Evolutionary conservation across 805 yeast species (phyloP).

Genomic region (Myxozyma neotropica): DNA sequence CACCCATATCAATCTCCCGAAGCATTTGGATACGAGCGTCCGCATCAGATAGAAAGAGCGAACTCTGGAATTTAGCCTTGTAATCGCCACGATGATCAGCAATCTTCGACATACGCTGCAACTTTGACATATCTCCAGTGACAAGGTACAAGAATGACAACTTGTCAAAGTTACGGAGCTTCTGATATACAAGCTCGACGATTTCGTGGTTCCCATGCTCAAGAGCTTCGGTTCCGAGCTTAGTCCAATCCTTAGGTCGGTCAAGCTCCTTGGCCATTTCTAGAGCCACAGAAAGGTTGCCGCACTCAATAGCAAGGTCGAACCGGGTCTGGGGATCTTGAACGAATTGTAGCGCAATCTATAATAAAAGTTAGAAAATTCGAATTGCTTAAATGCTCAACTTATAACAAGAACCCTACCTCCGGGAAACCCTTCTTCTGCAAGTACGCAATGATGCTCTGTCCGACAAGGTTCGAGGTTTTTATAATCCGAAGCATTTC

Average conservation of each 20-base stretch:
- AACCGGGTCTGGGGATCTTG: constrained; percentile 95
- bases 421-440: constrained; percentile 97
- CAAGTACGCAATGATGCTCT: constrained; percentile 90
- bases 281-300: constrained; percentile 83
- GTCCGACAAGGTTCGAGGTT: constrained; percentile 91
- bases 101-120: constrained; percentile 82
- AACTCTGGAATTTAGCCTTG: constrained; percentile 78
- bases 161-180: constrained; percentile 81
- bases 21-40: constrained; percentile 74
- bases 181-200: constrained; percentile 87
- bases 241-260: constrained; percentile 71
- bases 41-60: constrained; percentile 72
- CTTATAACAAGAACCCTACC: too few relatives aligned
- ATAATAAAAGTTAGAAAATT: background rate
- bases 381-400: too few relatives aligned
- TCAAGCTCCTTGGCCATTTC: constrained; percentile 82
- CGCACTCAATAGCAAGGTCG: constrained; percentile 92
- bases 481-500: constrained; percentile 90
- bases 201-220: constrained; percentile 84
- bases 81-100: constrained; percentile 86
- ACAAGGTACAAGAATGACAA: constrained; percentile 83
- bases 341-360: constrained; percentile 90
- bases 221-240: constrained; percentile 81
- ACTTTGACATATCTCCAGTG: constrained; percentile 76
- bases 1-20: constrained; percentile 74